Evolutionary conservation across 2,329 filamentous ascomycete genomes (phyloP).

Genomic region (Falciphora oryzae): DNA sequence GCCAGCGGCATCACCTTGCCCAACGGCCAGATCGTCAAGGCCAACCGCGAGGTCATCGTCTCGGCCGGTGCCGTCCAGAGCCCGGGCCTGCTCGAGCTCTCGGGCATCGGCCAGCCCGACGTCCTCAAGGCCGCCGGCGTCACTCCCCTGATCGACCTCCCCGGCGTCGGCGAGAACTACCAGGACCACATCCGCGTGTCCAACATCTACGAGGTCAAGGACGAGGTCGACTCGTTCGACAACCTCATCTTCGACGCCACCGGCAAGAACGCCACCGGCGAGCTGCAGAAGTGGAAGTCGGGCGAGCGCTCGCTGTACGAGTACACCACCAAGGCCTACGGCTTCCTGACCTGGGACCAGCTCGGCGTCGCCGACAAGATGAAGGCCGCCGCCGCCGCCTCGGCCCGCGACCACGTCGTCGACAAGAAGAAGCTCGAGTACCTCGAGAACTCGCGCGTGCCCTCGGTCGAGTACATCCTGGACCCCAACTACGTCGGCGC

Average conservation of each 20-base stretch:
- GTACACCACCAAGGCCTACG: not conserved
- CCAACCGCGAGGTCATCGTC: conserved; percentile 16
- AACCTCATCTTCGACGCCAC: not conserved
- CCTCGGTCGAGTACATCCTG: conserved; percentile 30
- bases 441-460: conserved; percentile 34
- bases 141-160: conserved; percentile 43
- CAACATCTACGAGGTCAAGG: not conserved
- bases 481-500: not conserved
- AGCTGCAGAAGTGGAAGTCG: not conserved
- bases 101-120: conserved; percentile 44
- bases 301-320: conserved; percentile 4
- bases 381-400: not conserved
- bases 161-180: conserved; percentile 52
- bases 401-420: conserved; percentile 12
- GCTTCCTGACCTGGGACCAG: not conserved
- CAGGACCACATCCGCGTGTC: conserved; percentile 17
- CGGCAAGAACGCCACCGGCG: not conserved
- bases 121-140: conserved; percentile 43
- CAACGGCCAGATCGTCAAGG: conserved; percentile 20
- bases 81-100: conserved; percentile 19
- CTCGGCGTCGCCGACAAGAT: not conserved
- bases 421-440: not conserved
- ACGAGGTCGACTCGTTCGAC: conserved; percentile 12
- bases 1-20: conserved; percentile 22
- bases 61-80: conserved; percentile 11